Conservation (phyloP, 371 early-diverging fungal genomes). For the Saksenaea vasiformis region DNA sequence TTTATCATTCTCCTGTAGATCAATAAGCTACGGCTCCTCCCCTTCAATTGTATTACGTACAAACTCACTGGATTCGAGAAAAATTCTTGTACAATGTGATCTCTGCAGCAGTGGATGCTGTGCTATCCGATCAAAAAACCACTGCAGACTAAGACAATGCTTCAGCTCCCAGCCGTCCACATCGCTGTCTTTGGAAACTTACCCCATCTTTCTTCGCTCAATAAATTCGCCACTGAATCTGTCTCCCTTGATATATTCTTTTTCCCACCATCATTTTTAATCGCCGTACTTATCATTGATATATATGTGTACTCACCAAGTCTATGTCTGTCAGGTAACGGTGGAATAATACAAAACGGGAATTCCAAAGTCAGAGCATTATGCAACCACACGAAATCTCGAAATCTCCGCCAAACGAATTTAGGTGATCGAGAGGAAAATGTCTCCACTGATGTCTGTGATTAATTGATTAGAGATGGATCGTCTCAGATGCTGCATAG, state of each 20-base stretch:
- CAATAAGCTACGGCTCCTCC: neutral
- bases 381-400: constrained; percentile 92
- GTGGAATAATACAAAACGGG: constrained; percentile 81
- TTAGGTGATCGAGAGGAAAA: constrained; percentile 28
- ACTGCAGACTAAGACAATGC: constrained; percentile 55
- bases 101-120: constrained; percentile 81
- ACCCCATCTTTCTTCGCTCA: constrained; percentile 73
- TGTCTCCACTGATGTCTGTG: constrained; percentile 2
- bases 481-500: neutral
- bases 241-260: constrained; percentile 91
- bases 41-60: constrained; percentile 18
- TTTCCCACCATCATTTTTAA: neutral
- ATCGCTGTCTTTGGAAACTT: neutral
- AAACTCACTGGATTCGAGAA: constrained; percentile 84
- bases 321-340: constrained; percentile 17
- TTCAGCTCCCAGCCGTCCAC: neutral
- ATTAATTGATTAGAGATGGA: neutral
- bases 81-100: constrained; percentile 69
- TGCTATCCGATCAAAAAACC: constrained; percentile 82
- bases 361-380: constrained; percentile 70
- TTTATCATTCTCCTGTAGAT: constrained; percentile 35
- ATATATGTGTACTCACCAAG: constrained; percentile 6
- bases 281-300: neutral
- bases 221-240: constrained; percentile 89
- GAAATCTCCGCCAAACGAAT: constrained; percentile 84